phyloP scores from a whole-genome alignment of 139 green algal species.

The Chlamydomonas asymmetrica region DNA sequence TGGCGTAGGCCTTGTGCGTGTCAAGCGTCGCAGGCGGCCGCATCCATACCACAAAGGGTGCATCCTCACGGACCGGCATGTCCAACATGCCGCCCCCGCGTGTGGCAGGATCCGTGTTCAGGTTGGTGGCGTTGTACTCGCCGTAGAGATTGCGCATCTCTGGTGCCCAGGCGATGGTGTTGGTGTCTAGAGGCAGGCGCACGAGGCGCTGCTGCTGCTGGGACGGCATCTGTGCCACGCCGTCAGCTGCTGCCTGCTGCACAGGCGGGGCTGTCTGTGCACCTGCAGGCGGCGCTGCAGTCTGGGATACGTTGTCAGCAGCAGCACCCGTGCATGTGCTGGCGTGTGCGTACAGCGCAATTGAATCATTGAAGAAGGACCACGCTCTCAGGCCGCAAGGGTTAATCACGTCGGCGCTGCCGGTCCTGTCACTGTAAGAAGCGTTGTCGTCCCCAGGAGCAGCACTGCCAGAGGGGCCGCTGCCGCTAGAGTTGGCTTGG shows the following conservation, averaged over 20 bases:
- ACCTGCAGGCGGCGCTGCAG: neutral
- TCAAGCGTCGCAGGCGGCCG: slow-evolving; percentile 49
- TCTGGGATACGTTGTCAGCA: neutral
- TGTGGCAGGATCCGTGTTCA: slow-evolving; percentile 59
- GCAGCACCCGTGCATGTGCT: neutral
- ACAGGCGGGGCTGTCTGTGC: neutral
- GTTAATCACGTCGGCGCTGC: slow-evolving; percentile 51
- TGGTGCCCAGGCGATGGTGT: slow-evolving; percentile 68
- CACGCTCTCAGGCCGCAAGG: slow-evolving; percentile 84
- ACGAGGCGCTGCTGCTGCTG: neutral
- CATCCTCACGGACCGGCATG: slow-evolving; percentile 52
- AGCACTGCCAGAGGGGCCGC: too few relatives aligned
- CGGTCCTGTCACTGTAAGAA: too few relatives aligned
- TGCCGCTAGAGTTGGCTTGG: too few relatives aligned
- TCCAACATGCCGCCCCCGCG: slow-evolving; percentile 60
- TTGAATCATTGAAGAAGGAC: slow-evolving; percentile 86
- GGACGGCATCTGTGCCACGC: neutral
- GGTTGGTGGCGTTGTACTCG: slow-evolving; percentile 60
- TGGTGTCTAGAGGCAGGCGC: slow-evolving; percentile 49
- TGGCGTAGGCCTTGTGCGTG: slow-evolving; percentile 8
- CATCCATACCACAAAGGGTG: slow-evolving; percentile 91
- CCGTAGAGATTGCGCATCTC: slow-evolving; percentile 75
- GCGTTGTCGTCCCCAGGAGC: too few relatives aligned
- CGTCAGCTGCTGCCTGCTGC: neutral
- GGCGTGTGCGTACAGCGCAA: slow-evolving; percentile 5